Evolutionary conservation across 192 early-diverging fungal species (phyloP).

Genomic region (Mortierella antarctica): DNA sequence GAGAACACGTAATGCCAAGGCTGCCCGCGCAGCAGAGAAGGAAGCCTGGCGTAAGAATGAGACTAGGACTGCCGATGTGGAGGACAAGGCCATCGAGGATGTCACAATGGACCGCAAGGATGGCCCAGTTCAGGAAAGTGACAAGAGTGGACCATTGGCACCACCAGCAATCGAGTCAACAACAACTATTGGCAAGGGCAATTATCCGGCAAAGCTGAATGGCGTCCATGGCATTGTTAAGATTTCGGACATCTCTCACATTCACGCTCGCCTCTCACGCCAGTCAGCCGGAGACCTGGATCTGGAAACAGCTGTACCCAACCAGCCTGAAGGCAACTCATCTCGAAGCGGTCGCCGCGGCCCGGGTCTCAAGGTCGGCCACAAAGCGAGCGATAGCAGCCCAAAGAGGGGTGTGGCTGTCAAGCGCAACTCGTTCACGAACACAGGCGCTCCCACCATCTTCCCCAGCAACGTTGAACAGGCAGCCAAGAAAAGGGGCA

Average conservation of each 20-base stretch:
- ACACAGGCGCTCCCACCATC: slow-evolving; percentile 18
- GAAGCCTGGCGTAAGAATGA: not conserved
- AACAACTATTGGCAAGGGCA: slow-evolving; percentile 15
- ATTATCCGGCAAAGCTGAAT: slow-evolving; percentile 34
- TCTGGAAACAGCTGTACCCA: not conserved
- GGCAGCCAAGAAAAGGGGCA: slow-evolving; percentile 45
- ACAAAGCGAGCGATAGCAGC: not conserved
- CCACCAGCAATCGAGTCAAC: not conserved
- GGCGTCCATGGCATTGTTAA: slow-evolving; percentile 9
- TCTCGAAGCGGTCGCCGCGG: no score
- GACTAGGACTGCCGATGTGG: not conserved
- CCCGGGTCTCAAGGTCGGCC: not conserved
- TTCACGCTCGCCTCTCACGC: slow-evolving; percentile 27
- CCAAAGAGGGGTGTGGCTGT: not conserved
- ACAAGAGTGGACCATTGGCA: not conserved
- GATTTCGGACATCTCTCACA: slow-evolving; percentile 30
- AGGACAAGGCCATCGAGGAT: not conserved
- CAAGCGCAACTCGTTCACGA: slow-evolving; percentile 29
- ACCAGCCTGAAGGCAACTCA: slow-evolving; percentile 3
- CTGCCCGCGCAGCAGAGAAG: slow-evolving; percentile 3
- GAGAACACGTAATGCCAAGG: slow-evolving; percentile 16
- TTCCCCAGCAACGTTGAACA: slow-evolving; percentile 41
- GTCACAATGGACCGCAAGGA: not conserved
- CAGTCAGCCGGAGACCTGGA: slow-evolving; percentile 26
- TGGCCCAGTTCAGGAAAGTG: not conserved